Evolutionary conservation across 495 filamentous ascomycete species (phyloP).

Genomic region (Daldinia grandis): DNA sequence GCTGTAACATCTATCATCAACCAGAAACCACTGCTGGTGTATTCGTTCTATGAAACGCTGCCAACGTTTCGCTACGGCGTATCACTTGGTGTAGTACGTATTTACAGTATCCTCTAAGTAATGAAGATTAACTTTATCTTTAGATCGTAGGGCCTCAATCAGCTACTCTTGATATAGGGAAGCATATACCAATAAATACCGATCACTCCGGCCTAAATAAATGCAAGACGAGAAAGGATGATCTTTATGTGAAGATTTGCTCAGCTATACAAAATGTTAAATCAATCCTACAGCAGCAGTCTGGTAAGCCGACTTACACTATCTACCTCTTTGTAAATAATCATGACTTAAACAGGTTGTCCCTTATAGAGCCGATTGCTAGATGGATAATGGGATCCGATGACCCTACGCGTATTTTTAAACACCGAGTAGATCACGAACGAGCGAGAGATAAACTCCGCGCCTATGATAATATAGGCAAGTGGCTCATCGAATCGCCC

Average conservation of each 20-base stretch:
- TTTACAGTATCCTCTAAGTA: not conserved
- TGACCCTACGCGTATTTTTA: not conserved
- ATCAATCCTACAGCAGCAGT: not conserved
- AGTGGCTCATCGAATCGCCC: conserved; percentile 6
- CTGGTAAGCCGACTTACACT: not conserved
- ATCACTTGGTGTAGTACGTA: not conserved
- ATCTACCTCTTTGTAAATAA: not conserved
- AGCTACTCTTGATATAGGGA: not conserved
- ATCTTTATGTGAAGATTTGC: not conserved
- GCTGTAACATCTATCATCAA: not conserved
- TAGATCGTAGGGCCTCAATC: not conserved
- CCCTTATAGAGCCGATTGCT: not conserved
- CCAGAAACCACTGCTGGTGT: not conserved
- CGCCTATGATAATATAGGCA: not conserved
- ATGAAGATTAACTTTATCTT: not conserved
- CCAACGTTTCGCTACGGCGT: not conserved
- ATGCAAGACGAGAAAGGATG: not conserved
- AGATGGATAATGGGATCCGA: not conserved
- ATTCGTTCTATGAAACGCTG: not conserved
- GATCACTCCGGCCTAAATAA: not conserved
- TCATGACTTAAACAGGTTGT: not conserved
- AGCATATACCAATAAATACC: not conserved
- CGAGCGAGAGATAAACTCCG: conserved; percentile 1
- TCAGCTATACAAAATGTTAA: not conserved
- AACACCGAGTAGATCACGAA: not conserved